Base-by-base conservation (phyloP, 805 yeast species). In the Hagleromyces aurorensis region DNA sequence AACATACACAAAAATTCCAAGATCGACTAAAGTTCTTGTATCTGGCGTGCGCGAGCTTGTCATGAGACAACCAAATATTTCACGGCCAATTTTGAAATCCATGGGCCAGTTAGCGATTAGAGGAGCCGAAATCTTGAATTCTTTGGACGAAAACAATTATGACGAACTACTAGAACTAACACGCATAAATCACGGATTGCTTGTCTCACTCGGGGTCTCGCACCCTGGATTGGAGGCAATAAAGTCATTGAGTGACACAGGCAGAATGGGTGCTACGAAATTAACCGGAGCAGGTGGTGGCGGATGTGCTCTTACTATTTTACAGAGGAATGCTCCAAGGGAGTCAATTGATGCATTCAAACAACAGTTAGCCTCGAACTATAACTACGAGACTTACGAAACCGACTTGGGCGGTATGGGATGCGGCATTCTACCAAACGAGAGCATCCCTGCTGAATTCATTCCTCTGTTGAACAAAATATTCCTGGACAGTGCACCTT, bases 271-370 rank as follows among this genome's bases (percentile, higher is more conserved):
- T 6, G 75, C 80, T 34, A 89, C 98, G 0, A 91, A 91, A 55
- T 68, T 91, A 32, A 91, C 98, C 0, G 98, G 98, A 23, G 98
- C 98, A 0, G 98, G 98, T 19, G 98, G 98, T 13, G 98, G 98
- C 29, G 98, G 98, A 2, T 91, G 98, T 64, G 94, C 97, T 7
- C 79, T 91, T 33, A 91, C 97, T 0, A 59, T 91, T 21, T 64
- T 87, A 10, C 62, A 70, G 27, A 43, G 45, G 11, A 74, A 69
- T 22, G 64, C 61, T 3, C 58, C 54, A 1, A 43, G 45, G 1
- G 63, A 55, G 12, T 51, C 43, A 2, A 51, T 70, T 6, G 46
- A 48, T 1, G 55, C 56, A 14, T 55, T 55, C 36, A 51, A 40
- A 24, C 43, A 46, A 6, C 47, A 43, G 12, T 43, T 66, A 19